Conservation (phyloP, 148 eudicot species). For the Selenicereus undatus region DNA sequence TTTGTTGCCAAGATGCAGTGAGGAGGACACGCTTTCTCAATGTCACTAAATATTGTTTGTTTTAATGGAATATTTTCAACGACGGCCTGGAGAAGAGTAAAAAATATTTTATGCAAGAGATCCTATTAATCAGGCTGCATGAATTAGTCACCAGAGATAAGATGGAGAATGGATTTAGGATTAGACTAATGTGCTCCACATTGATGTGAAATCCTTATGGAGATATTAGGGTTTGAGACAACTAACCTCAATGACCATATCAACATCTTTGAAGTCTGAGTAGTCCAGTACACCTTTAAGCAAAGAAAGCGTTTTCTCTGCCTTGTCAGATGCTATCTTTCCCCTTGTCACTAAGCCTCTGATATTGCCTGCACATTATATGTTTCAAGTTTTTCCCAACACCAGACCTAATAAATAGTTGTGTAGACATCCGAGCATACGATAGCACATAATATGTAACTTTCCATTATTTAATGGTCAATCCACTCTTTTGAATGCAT, state of each 20-base stretch:
- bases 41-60: slow-evolving; percentile 75
- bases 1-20: slow-evolving; percentile 96
- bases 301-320: slow-evolving; percentile 70
- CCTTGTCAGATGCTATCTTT: slow-evolving; percentile 61
- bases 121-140: background rate
- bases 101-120: slow-evolving; percentile 15
- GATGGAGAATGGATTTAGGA: background rate
- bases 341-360: slow-evolving; percentile 66
- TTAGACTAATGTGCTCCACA: background rate
- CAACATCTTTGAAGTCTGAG: slow-evolving; percentile 74
- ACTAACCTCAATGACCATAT: slow-evolving; percentile 92
- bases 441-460: too few relatives aligned
- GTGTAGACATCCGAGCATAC: background rate
- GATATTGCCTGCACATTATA: slow-evolving; percentile 52
- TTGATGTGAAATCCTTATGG: background rate
- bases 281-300: slow-evolving; percentile 86
- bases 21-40: slow-evolving; percentile 84
- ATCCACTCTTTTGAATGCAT: background rate
- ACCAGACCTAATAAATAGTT: background rate
- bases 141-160: background rate
- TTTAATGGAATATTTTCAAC: slow-evolving; percentile 72
- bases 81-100: slow-evolving; percentile 63
- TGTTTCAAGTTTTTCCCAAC: background rate
- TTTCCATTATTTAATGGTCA: background rate
- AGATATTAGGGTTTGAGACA: slow-evolving; percentile 1